phyloP scores from a whole-genome alignment of 1,284 basidiomycete species.

The Ustilago xerochloae region DNA sequence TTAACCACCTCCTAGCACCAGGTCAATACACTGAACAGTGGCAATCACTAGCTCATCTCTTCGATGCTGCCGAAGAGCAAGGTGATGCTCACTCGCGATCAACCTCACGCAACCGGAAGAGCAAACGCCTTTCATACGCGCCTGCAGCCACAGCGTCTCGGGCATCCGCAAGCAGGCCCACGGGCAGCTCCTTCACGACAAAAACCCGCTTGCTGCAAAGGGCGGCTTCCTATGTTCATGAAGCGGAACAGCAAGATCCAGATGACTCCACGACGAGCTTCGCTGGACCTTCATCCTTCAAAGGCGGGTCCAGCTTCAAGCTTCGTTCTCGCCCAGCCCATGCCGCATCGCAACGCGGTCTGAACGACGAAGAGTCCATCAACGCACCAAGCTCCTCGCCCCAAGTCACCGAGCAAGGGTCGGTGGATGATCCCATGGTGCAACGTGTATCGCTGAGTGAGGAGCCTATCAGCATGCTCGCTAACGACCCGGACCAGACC shows the following conservation, averaged over 20 bases:
- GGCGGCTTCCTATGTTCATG: slow-evolving; percentile 2
- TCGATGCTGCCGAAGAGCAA: slow-evolving; percentile 28
- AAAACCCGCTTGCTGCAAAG: neutral
- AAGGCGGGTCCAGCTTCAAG: slow-evolving; percentile 35
- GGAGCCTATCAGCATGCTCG: slow-evolving; percentile 51
- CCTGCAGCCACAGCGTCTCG: neutral
- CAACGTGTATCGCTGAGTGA: slow-evolving; percentile 34
- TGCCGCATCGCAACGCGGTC: neutral
- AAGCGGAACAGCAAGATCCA: slow-evolving; percentile 12
- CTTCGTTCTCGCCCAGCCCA: slow-evolving; percentile 28
- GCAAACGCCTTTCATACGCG: slow-evolving; percentile 24
- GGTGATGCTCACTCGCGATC: slow-evolving; percentile 8
- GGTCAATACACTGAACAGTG: slow-evolving; percentile 56
- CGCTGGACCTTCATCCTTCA: slow-evolving; percentile 24
- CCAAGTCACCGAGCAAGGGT: neutral
- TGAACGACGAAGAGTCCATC: neutral
- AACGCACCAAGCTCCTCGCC: neutral
- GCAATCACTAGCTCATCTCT: slow-evolving; percentile 56
- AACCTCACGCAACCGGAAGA: slow-evolving; percentile 12
- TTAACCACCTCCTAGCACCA: slow-evolving; percentile 27
- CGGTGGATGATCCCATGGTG: slow-evolving; percentile 4
- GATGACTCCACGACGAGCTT: slow-evolving; percentile 41
- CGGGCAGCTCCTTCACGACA: neutral
- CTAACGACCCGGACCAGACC: slow-evolving; percentile 49
- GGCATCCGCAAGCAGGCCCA: neutral